Evolutionary conservation across 164 flowering plant species (phyloP), one percentile per base, ranked within the genome.

Genomic region (Warburgia ugandensis): DNA sequence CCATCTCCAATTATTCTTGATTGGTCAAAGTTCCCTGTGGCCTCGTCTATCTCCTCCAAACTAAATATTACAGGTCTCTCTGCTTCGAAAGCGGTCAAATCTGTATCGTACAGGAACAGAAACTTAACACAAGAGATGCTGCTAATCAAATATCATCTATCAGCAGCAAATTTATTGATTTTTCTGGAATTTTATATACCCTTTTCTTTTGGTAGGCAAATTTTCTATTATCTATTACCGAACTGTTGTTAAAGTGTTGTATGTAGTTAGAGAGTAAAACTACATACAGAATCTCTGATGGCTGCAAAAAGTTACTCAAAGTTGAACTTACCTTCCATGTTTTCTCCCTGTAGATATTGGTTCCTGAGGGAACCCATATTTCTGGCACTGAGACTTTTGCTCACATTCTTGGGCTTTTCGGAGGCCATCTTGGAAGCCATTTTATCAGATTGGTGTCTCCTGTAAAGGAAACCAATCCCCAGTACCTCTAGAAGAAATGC

Each of bases 1-100:
- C 85, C 90, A 42, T 66, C 65, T 47, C 85, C 90, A 30, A 79
- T 75, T 61, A 59, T 74, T 61, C 67, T 73, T 12, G 67, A 52
- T 53, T 75, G 77, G 37, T 74, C 73, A 48, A 75, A 82, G 51
- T 60, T 38, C 30, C 20, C 50, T 12, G 85, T 79, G 25, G 85
- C 80, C 35, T 72, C 75, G 61, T 67, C 80, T 16, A 82, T 64
- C 52, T 76, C 78, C 33, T 74, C 72, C 3, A 72, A 39, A 36
- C 58, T 58, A 50, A 52, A 82, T 45, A 74, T 32, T 6, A 57
- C 58, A 9, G 85, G 76, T 50, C 74, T 77, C 36, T 79, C 90
- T 31, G 85, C 63, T 44, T 79, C 85, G 48, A 82, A 61, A 33
- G 7, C 76, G 50, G 77, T 42, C 26, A 68, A n/a, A n/a, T 50